Base-by-base conservation (phyloP, 495 filamentous ascomycete species). In the Hypoxylon rickii region DNA sequence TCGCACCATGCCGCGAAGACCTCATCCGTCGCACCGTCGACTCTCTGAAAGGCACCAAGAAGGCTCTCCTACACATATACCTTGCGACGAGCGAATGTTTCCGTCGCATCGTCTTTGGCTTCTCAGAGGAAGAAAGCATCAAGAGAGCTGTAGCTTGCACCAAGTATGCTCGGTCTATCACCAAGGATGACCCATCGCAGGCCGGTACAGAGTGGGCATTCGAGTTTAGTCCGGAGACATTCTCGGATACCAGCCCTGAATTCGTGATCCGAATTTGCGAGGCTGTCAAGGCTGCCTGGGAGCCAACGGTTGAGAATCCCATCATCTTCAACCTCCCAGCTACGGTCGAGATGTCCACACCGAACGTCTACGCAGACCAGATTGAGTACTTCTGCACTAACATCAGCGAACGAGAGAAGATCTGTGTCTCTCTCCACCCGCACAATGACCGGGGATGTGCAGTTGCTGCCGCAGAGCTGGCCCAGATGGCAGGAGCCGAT, bases 281-380 rank as follows among this genome's bases (percentile, higher is more conserved):
- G 70, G 92, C 92, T 19, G 93, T 97, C 53, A 97, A 97, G 79
- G 85, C 78, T n/a, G 92, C 92, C 0, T 98, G 94, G 94, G 92
- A 78, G 45, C 93, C 94, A 4, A 83, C 85, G 0, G 86, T 75
- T 15, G 81, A 92, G 68, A 86, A 88, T 64, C 90, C 88, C 12
- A 94, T 98, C 64, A 93, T 98, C 68, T 97, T 98, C 82, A 98
- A 98, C 72, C 82, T 98, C 22, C 94, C 94, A 7, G 94, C 94
- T 6, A 97, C 94, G 0, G 94, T 98, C 15, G 94, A 97, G 73
- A 87, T 97, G 88, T 74, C 90, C 1, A 98, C 94, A 1, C 94
- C 94, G 15, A 98, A 98, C 65, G 82, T 97, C 43, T 98, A 95
- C 67, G 94, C 94, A 20, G 94, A 98, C 72, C 90, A 96, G 73